phyloP scores from a whole-genome alignment of 176 grass and related monocot species.

The Bolboschoenus planiculmis region DNA sequence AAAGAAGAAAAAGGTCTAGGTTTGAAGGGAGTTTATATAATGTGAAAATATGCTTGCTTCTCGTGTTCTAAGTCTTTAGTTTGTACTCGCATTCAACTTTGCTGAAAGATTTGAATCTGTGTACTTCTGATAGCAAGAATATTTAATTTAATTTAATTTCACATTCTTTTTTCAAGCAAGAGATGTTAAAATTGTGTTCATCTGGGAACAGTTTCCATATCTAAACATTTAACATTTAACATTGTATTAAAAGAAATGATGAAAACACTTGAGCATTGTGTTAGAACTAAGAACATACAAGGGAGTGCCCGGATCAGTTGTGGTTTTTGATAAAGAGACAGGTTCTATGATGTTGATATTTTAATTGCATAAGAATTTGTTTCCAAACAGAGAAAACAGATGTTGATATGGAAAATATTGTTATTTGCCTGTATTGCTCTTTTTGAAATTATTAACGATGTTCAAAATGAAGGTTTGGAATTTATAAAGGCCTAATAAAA shows the following conservation, averaged over 20 bases:
- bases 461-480: neutral
- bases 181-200: neutral
- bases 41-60: neutral
- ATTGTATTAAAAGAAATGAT: neutral
- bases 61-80: neutral
- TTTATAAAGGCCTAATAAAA: neutral
- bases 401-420: neutral
- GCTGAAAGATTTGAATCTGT: neutral
- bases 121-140: neutral
- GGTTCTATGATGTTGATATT: neutral
- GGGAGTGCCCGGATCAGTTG: neutral
- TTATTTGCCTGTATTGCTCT: neutral
- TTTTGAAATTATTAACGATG: neutral
- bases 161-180: neutral
- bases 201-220: neutral
- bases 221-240: neutral
- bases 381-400: neutral
- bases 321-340: neutral
- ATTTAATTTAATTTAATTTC: neutral
- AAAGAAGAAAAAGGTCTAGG: neutral
- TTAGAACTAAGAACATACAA: neutral
- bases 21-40: neutral
- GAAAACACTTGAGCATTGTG: neutral
- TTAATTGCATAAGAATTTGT: neutral
- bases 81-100: neutral